Base-by-base conservation (phyloP, 2,329 filamentous ascomycete genomes). In the Penicillium decumbens region DNA sequence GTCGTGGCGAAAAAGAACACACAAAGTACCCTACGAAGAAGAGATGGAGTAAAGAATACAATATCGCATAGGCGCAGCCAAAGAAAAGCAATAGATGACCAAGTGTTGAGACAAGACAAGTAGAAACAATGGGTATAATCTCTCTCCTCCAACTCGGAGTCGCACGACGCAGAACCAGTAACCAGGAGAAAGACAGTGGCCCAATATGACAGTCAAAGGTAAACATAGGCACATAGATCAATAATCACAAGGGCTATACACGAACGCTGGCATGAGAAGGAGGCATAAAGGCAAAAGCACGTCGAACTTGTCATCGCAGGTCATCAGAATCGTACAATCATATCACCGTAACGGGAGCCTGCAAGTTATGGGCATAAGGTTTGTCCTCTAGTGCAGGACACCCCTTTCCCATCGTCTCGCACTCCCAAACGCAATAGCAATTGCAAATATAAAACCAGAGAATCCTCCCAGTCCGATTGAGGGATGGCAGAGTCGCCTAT, bases 301-400 rank as follows among this genome's bases (percentile, higher is more conserved):
- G 56, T 56, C 51, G 47, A 49, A 55, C 54, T 60, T 57, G 57
- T 64, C 57, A 59, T 65, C 57, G 57, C 55, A 62, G 61, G 63
- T 66, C 63, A 63, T 66, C 62, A 63, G 60, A 65, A 63, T 66
- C 63, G 61, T 66, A 66, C 63, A 66, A 62, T 65, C 63, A 61
- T 66, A 60, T 61, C 60, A 58, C 57, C 63, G 52, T 64, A 55
- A 51, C 51, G 50, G 51, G 53, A 50, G 45, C 40, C 37, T 38
- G 35, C 27, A 27, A 46, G 43, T 23, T 4, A 23, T 47, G 23
- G 33, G 33, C 33, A 4, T 35, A 35, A 37, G 33, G 33, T 12
- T 8, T 37, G 33, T 37, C 27, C 10, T 43, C 7, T 9, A 41
- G n/a, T 40, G 9, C 12, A 27, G 6, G 12, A 15, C 38, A 15